These are phyloP conservation scores for Epicoccum sorghinum DNA, from an alignment of 2,329 filamentous ascomycete genomes.

Conservation along the genomic window DNA sequence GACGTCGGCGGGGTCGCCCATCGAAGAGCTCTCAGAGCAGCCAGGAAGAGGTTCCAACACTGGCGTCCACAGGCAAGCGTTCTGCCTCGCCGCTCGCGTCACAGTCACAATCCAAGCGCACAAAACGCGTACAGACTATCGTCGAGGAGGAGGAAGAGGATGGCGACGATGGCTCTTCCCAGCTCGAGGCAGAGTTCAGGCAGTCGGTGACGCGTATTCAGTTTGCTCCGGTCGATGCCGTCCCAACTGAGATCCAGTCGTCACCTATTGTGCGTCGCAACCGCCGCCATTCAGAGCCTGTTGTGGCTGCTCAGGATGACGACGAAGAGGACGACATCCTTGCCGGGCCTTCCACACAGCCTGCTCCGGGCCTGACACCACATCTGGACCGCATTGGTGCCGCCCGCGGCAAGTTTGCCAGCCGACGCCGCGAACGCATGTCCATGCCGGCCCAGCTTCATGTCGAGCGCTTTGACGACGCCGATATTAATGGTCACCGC, in stretches of 20 bases:
- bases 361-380: conserved; percentile 38
- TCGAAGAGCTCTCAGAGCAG: conserved; percentile 34
- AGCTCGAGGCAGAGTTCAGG: conserved; percentile 43
- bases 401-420: conserved; percentile 31
- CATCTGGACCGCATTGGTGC: conserved; percentile 41
- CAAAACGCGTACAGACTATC: conserved; percentile 36
- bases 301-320: conserved; percentile 25
- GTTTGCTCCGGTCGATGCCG: conserved; percentile 17
- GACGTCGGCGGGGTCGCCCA: conserved; percentile 39
- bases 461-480: conserved; percentile 34
- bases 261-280: conserved; percentile 26
- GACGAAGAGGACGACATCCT: conserved; percentile 28
- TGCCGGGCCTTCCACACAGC: conserved; percentile 31
- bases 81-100: conserved; percentile 36
- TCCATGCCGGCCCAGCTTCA: conserved; percentile 45
- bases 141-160: conserved; percentile 23
- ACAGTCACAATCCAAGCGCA: conserved; percentile 38
- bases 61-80: conserved; percentile 31
- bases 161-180: conserved; percentile 31
- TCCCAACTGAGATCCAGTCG: conserved; percentile 19
- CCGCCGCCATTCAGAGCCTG: conserved; percentile 46
- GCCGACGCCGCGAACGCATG: conserved; percentile 38
- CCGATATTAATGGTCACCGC: conserved; percentile 24
- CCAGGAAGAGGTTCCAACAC: conserved; percentile 4
- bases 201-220: conserved; percentile 37